Evolutionary conservation across 352 stramenopile species (phyloP), one percentile per base, ranked within the genome.

Genomic region (Phytophthora brassicae): DNA sequence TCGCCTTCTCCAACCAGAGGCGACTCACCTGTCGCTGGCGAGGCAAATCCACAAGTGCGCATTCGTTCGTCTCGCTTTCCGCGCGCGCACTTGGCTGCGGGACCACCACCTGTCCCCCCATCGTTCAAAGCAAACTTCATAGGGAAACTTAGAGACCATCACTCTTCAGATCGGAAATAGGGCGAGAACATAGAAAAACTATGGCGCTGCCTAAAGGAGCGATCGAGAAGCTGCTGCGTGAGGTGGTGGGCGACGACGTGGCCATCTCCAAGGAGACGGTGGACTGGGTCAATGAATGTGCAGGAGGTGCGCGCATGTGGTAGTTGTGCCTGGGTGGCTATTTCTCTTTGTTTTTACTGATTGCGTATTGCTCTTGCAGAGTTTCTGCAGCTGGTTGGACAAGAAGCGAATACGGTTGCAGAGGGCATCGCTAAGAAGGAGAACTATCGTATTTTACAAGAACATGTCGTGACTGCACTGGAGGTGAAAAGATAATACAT

Each of bases 371-470:
- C 58, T 28, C 2, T 24, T 47, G 45, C 43, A 92, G 83, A 81
- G 24, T 84, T 92, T 29, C 23, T 89, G 43, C 66, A 70, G 17
- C 23, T 71, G 17, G 24, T 92, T 20, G 76, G 81, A 2, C 49
- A 70, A 0, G 70, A 77, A 19, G 75, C 84, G 14, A 90, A 92
- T 44, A 56, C 48, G 3, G 62, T 84, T 9, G 84, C 84, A 0
- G 77, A 85, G 48, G 61, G 44, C 4, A 45, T 51, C 20, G 68
- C 81, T 12, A 86, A 74, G 58, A 86, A 78, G 47, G 79, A 92
- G 38, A 86, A 88, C 55, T 89, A 89, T 47, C 84, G 84, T 43
- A 80, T 92, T 46, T 73, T 71, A 16, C 36, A 73, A n/a, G 79
- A 88, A 12, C 72, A 90, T 45, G 70, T 89, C 16, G 60, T 77